Percentiles rank a stretch among this genome's conserved stretches.
Evolutionary conservation across 352 stramenopile species (phyloP).

Genomic region (Thraustotheca clavata): DNA sequence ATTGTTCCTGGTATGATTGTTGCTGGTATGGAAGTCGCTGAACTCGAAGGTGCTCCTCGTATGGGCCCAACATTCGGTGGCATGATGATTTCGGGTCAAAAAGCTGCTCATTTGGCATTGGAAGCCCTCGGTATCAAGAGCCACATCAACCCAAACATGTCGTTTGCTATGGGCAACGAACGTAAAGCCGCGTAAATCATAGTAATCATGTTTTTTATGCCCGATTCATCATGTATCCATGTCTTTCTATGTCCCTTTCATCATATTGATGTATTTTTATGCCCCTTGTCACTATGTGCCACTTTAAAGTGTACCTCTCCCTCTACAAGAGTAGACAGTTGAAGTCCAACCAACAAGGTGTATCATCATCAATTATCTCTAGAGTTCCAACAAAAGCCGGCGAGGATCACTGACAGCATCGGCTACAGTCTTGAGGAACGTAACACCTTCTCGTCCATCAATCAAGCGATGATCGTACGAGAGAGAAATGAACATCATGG

Average conservation of each 20-base stretch:
- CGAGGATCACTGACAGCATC: conserved; percentile 95
- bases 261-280: too few species aligned
- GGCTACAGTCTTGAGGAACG: conserved; percentile 98
- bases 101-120: conserved; percentile 47
- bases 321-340: background rate
- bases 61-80: conserved; percentile 55
- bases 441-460: conserved; percentile 98
- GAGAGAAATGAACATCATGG: conserved; percentile 99
- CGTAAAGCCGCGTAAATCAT: conserved; percentile 12
- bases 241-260: background rate
- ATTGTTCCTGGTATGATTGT: conserved; percentile 60
- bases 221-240: background rate
- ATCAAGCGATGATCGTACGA: conserved; percentile 99
- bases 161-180: conserved; percentile 23
- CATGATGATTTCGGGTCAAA: conserved; percentile 65
- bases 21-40: conserved; percentile 50
- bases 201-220: background rate
- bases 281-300: too few species aligned
- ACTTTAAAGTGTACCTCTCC: too few species aligned
- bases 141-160: conserved; percentile 33
- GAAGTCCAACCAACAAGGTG: background rate
- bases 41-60: conserved; percentile 46
- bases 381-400: conserved; percentile 85
- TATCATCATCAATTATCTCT: conserved; percentile 16
- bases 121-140: conserved; percentile 54